Evolutionary conservation across 2,329 filamentous ascomycete species (phyloP), one percentile per base, ranked within the genome.

Genomic region (Aspergillus neotritici): DNA sequence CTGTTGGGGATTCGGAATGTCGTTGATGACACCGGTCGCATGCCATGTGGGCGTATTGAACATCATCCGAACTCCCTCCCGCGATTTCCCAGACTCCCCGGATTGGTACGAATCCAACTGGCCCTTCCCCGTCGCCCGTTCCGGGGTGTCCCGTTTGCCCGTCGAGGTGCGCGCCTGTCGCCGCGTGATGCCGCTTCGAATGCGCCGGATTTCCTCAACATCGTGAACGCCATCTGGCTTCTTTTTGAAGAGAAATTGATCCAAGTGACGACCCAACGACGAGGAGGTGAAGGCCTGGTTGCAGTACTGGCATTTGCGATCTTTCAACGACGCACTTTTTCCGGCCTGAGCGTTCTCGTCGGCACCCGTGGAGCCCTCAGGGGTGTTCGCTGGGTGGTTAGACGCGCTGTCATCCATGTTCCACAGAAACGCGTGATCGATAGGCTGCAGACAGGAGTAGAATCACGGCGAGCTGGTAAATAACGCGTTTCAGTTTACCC

Each of bases 221-320:
- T 94, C 77, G 67, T 97, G 91, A 35, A 95, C 71, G 38, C 90
- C 90, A 68, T 97, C 91, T 1, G 91, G 88, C 64, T 96, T 96
- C 71, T 89, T 94, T 46, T 89, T 84, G 61, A 89, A 90, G 58
- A 96, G 90, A 66, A 94, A 96, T 31, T 95, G 79, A 64, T 97
- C 91, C 53, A 96, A 82, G 68, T 97, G 91, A 35, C 91, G 84
- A 38, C 91, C 91, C 41, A 97, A 80, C 2, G 88, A 94, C 12
- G 89, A 95, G 1, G 90, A 96, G 12, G 91, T 96, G 63, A 96
- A 97, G 5, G 84, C 77, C 65, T 95, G 88, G 36, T 82, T 77
- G 66, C 91, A 97, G 70, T 87, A 97, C 30, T 84, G 86, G 64
- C 91, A 96, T 51, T 76, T 83, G 62, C 87, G 88, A 71, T 97